Evolutionary conservation across 2,329 filamentous ascomycete species (phyloP).

Genomic region (Fusarium armeniacum): DNA sequence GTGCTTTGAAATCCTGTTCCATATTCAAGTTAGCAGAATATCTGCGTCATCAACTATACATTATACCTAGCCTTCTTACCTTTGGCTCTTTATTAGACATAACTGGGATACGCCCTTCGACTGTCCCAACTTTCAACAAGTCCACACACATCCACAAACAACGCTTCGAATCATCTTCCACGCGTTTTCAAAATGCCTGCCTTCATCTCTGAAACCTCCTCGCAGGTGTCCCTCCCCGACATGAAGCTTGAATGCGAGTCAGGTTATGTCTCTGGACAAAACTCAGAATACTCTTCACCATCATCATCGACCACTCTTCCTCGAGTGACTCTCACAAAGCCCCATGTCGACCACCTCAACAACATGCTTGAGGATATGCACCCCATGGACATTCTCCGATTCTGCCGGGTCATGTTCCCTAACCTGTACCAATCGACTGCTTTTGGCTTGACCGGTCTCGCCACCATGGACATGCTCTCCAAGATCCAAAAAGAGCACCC

Average conservation of each 20-base stretch:
- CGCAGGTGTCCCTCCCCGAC: conserved; percentile 57
- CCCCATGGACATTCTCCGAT: conserved; percentile 90
- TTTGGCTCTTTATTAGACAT: conserved; percentile 32
- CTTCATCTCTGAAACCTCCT: conserved; percentile 57
- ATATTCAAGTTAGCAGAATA: conserved; percentile 43
- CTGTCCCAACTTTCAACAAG: conserved; percentile 42
- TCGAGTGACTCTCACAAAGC: conserved; percentile 85
- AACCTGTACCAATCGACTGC: conserved; percentile 89
- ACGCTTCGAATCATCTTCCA: conserved; percentile 21
- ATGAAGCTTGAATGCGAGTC: conserved; percentile 75
- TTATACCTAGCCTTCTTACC: conserved; percentile 20
- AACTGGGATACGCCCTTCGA: conserved; percentile 40
- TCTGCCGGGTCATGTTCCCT: conserved; percentile 92
- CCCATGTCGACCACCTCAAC: conserved; percentile 93
- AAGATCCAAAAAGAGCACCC: conserved; percentile 77
- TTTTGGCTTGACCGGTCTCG: conserved; percentile 84
- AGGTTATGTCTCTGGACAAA: conserved; percentile 78
- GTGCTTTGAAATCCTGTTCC: conserved; percentile 41
- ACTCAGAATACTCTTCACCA: conserved; percentile 58
- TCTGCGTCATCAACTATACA: conserved; percentile 47
- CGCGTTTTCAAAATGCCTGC: conserved; percentile 54
- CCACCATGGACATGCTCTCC: conserved; percentile 87
- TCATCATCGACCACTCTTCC: conserved; percentile 66
- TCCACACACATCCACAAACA: conserved; percentile 36
- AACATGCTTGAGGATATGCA: conserved; percentile 87